These are phyloP conservation scores for Haematococcus lacustris DNA, from an alignment of 139 green algal species.

Conservation along the genomic window DNA sequence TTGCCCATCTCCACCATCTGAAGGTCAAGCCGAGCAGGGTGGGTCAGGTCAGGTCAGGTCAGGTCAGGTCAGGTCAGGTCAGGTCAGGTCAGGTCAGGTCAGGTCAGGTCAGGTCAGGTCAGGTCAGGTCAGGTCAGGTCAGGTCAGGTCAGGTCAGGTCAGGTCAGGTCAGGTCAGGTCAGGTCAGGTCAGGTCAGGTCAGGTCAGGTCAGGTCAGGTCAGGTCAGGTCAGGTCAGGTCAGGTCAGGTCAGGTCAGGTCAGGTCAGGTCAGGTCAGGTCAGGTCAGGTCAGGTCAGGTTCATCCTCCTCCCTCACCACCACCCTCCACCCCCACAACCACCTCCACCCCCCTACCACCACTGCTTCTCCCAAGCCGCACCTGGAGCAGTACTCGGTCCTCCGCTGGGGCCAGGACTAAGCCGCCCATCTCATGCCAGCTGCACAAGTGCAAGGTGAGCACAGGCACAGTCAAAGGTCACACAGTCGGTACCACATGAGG, in stretches of 20 bases:
- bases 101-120: too few relatives aligned
- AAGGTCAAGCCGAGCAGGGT: background rate
- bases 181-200: too few relatives aligned
- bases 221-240: too few relatives aligned
- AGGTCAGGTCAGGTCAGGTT: background rate
- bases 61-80: too few relatives aligned
- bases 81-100: too few relatives aligned
- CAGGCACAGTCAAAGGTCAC: background rate
- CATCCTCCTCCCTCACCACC: too few relatives aligned
- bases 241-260: background rate
- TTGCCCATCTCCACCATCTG: slow-evolving; percentile 28
- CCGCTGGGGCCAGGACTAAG: slow-evolving; percentile 5
- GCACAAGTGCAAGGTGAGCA: too few relatives aligned
- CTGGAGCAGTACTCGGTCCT: slow-evolving; percentile 11
- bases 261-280: background rate
- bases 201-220: too few relatives aligned
- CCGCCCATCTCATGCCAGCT: slow-evolving; percentile 8
- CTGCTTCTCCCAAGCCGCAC: background rate
- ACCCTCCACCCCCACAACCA: background rate
- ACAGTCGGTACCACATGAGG: too few relatives aligned
- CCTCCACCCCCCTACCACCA: background rate
- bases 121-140: background rate
- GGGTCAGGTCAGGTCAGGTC: too few relatives aligned
- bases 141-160: too few relatives aligned
- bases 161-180: too few relatives aligned